Conservation (phyloP, 2,329 filamentous ascomycete species). For the Lasiodiplodia citricola region DNA sequence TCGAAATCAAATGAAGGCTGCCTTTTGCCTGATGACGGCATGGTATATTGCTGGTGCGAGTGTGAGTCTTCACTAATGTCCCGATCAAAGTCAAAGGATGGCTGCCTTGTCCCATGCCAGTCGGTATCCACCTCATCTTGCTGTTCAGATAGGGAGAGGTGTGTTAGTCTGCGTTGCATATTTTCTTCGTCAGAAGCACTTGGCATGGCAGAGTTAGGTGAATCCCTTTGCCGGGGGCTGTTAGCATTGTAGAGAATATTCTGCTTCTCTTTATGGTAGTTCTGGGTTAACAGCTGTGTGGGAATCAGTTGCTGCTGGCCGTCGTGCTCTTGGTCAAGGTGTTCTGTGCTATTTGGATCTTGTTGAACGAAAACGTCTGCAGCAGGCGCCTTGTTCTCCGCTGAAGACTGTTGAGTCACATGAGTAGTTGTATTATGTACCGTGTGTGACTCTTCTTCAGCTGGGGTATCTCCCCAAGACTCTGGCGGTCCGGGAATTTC, state of each 20-base stretch:
- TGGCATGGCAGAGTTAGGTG: background rate
- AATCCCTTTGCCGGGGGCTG: background rate
- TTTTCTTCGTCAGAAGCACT: background rate
- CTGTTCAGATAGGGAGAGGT: background rate
- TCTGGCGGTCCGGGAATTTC: constrained; percentile 3
- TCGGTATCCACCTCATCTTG: background rate
- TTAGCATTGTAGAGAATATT: too few relatives aligned
- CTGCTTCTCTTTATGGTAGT: background rate
- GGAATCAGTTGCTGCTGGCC: background rate
- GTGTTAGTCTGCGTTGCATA: background rate
- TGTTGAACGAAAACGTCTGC: background rate
- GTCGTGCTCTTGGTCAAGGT: background rate
- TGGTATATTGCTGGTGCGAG: background rate
- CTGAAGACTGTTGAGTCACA: background rate
- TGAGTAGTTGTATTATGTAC: background rate
- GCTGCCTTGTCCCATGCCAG: background rate
- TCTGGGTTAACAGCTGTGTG: background rate
- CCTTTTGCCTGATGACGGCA: background rate
- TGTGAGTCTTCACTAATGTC: background rate
- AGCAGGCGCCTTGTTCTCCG: background rate
- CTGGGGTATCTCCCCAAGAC: background rate
- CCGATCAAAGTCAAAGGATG: background rate
- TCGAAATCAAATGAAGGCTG: constrained; percentile 13
- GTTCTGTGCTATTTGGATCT: background rate
- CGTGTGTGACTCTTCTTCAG: background rate